Base-by-base conservation (phyloP, 495 filamentous ascomycete genomes). In the Hamigera avellanea region DNA sequence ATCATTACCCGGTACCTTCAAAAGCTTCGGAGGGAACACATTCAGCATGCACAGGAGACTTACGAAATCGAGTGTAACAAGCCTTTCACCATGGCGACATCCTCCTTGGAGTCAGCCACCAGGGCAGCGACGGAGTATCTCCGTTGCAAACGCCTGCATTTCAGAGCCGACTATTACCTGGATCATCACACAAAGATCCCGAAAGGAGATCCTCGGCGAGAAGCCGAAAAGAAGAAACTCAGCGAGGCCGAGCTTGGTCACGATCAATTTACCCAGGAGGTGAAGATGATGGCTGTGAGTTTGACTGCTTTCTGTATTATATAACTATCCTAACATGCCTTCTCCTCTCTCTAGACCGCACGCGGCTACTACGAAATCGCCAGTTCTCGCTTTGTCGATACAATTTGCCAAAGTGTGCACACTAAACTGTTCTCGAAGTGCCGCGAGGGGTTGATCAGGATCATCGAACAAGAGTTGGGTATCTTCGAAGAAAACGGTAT, bases 351-450 rank as follows among this genome's bases (percentile, higher is more conserved):
- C 30, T 45, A 70, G 67, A 56, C 45, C 13, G 51, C 67, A 0
- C 49, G 61, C 5, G 69, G 57, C 0, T 78, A 76, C 39, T 80
- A 80, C 34, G 57, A 70, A 8, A 50, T 73, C 12, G 73, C 73
- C 0, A 66, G 52, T 16, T 53, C 43, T 1, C 49, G 72, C 9
- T 70, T 76, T 32, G 43, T 70, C 0, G 72, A 77, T 23, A 43
- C 53, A 0, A 46, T 77, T 0, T 70, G 64, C 19, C 57, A 66
- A 40, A 53, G 55, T 1, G 54, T 75, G 0, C 49, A 72, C 14
- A 49, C 45, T 0, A 67, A 70, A 31, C 40, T 79, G 8, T 66
- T 75, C 27, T 44, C 42, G 1, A 55, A 54, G 5, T 69, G 69
- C 18, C 55, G 59, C 0, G 42, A 54, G 1, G 46, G 61, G 0